These are phyloP conservation scores for Pezicula neosporulosa DNA, from an alignment of 2,329 filamentous ascomycete species.

Conservation along the genomic window DNA sequence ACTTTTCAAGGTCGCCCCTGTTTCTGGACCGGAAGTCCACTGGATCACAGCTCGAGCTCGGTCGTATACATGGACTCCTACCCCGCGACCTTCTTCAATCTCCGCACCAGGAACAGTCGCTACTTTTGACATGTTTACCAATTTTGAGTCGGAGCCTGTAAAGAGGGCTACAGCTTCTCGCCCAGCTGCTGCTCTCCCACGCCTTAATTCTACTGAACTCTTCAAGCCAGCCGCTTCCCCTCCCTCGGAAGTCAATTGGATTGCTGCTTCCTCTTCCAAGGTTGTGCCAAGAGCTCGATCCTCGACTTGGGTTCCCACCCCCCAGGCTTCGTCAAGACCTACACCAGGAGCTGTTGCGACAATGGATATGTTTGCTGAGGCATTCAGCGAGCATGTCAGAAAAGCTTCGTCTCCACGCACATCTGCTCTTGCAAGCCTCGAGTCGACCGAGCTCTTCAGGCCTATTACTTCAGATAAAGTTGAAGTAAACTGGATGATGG, in stretches of 20 bases:
- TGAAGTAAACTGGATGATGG: conserved; percentile 1
- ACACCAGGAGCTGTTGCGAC: no score
- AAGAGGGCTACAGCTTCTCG: conserved; percentile 5
- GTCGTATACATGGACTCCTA: conserved; percentile 6
- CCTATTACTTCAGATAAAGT: background rate
- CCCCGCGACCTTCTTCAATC: background rate
- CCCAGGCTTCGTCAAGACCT: no score
- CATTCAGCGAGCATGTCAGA: no score
- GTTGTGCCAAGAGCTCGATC: background rate
- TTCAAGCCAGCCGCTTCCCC: conserved; percentile 6
- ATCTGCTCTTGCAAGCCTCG: background rate
- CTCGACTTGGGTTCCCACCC: no score
- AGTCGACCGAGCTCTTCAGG: background rate
- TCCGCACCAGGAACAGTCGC: background rate
- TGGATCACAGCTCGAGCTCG: background rate
- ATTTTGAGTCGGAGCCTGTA: conserved; percentile 6
- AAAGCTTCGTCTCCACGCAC: background rate
- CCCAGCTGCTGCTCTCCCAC: conserved; percentile 3
- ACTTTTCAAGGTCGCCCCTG: background rate
- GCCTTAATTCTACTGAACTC: conserved; percentile 12
- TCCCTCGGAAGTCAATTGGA: background rate
- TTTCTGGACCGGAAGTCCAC: background rate
- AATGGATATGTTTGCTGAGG: no score
- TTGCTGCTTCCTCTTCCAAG: background rate
- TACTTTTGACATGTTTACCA: conserved; percentile 13